These are phyloP conservation scores for Leucaena leucocephala DNA, from an alignment of 306 rosid species.

Conservation along the genomic window DNA sequence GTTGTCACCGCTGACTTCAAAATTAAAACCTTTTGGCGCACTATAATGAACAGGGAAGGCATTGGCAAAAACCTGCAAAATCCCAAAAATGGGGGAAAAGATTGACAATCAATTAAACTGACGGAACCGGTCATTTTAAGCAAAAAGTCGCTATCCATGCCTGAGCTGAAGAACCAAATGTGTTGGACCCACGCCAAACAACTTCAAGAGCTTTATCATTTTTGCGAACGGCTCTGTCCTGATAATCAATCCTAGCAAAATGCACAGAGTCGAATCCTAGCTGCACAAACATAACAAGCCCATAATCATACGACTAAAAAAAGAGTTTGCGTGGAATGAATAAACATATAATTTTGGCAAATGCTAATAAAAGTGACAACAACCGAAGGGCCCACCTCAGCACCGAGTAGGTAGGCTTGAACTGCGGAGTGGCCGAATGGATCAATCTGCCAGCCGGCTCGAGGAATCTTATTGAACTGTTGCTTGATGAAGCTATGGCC, in stretches of 20 bases:
- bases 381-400: constrained; percentile 56
- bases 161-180: constrained; percentile 87
- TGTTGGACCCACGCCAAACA: constrained; percentile 86
- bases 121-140: not conserved
- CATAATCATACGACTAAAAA: not conserved
- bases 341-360: not conserved
- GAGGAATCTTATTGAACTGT: constrained; percentile 66
- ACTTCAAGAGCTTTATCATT: constrained; percentile 83
- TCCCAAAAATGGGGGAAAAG: constrained; percentile 11
- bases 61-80: constrained; percentile 76
- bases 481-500: constrained; percentile 73
- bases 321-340: not conserved
- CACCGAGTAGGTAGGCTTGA: constrained; percentile 76
- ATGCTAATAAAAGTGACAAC: not conserved
- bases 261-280: constrained; percentile 92
- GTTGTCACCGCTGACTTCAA: constrained; percentile 56
- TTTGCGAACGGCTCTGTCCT: constrained; percentile 77
- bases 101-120: not conserved
- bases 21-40: constrained; percentile 70
- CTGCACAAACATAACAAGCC: constrained; percentile 45
- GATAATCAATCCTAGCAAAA: constrained; percentile 91
- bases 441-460: constrained; percentile 93
- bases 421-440: constrained; percentile 95
- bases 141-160: constrained; percentile 39
- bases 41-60: constrained; percentile 76